Conservation (phyloP, 495 filamentous ascomycete species). For the Penicillium roqueforti region DNA sequence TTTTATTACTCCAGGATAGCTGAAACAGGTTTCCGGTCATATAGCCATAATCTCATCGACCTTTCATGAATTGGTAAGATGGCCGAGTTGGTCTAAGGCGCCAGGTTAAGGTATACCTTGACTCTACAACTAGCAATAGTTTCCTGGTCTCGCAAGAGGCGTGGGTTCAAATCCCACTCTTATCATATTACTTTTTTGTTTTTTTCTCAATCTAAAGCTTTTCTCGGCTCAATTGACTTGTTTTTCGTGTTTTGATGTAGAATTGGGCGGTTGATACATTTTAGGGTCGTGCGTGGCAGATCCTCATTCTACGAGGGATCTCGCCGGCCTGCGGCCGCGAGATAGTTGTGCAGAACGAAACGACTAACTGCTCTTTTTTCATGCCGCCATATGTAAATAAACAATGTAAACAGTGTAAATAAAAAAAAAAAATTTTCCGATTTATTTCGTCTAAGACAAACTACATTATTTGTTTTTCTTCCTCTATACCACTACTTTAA, state of each 20-base stretch:
- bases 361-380: too few species aligned
- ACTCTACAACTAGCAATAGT: slow-evolving; percentile 9
- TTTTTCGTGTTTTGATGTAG: not conserved
- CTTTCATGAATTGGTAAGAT: slow-evolving; percentile 17
- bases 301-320: not conserved
- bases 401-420: too few species aligned
- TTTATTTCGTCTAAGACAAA: too few species aligned
- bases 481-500: too few species aligned
- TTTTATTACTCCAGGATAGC: too few species aligned
- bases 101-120: slow-evolving; percentile 33
- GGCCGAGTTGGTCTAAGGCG: slow-evolving; percentile 34
- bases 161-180: slow-evolving; percentile 41
- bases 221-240: not conserved
- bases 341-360: too few species aligned
- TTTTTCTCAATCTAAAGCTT: not conserved
- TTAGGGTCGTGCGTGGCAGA: not conserved
- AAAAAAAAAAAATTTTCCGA: too few species aligned
- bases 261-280: not conserved
- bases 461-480: too few species aligned
- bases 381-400: too few species aligned
- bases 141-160: slow-evolving; percentile 17
- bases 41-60: not conserved
- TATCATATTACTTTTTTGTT: slow-evolving; percentile 28
- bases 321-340: too few species aligned
- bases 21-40: not conserved